Evolutionary conservation across 305 asterid genomes (phyloP), one percentile per base, ranked within the genome.

Genomic region (Vinca major): DNA sequence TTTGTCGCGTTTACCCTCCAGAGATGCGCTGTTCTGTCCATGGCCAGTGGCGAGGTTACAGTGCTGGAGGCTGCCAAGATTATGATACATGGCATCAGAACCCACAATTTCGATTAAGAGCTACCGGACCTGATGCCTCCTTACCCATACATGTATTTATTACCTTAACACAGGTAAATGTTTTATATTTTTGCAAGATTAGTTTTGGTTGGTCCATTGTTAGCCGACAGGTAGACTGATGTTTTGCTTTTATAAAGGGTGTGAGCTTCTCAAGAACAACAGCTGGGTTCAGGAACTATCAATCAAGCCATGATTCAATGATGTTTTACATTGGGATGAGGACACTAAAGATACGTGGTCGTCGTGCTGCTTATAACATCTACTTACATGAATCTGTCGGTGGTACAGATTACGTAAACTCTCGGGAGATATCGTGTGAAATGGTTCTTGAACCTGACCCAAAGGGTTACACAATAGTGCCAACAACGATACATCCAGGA

Each of bases 51-150:
- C 89, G 97, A 67, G 96, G 97, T 41, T 91, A 88, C 78, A 88
- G 92, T 67, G 97, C 99, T 40, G 99, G 99, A 19, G 99, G 99
- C 71, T 94, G 99, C 83, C 99, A 94, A 83, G 96, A 94, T 83
- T 94, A 94, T 71, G 99, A 91, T 70, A 88, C 96, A 9, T 94
- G 99, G 99, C 97, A 94, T 86, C 99, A 94, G 81, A 94, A 94
- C 75, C 99, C 99, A 53, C 99, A 94, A 62, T 94, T 91, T 74
- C 84, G 97, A n/a, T 72, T 94, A 79, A 85, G 86, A 72, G 96
- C 99, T 80, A 83, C 79, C 26, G 99, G 97, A n/a, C 76, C 95
- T 10, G 99, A 94, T 83, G 96, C 96, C 66, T 88, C 96, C 14
- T 78, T 88, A 58, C 99, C 99, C 41, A 91, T 94, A 75, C 98